Percentiles rank a stretch among this genome's conserved stretches.
phyloP scores from a whole-genome alignment of 129 eudicot species.

The Pulicaria dysenterica region DNA sequence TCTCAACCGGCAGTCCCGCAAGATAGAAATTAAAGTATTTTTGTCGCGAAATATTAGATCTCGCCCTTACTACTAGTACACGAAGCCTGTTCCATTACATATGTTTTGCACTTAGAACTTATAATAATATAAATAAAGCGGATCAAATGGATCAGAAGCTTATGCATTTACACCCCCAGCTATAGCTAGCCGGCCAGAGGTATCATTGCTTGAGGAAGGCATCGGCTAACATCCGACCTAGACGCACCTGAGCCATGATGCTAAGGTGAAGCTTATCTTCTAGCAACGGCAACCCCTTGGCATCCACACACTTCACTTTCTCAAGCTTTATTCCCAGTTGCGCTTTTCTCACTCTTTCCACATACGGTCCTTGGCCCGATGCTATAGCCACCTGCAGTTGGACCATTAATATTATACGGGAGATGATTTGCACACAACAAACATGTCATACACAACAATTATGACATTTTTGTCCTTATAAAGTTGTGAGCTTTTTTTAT shows the following conservation, averaged over 20 bases:
- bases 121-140: no score
- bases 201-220: conserved; percentile 40
- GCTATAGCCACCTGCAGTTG: conserved; percentile 65
- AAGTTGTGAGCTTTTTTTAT: no score
- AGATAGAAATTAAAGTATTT: no score
- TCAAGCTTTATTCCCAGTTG: conserved; percentile 53
- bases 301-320: conserved; percentile 70
- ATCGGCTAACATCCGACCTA: conserved; percentile 72
- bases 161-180: neutral
- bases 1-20: no score
- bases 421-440: no score
- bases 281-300: conserved; percentile 56
- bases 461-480: no score
- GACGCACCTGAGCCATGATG: conserved; percentile 62
- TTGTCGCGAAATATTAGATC: no score
- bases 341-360: conserved; percentile 63
- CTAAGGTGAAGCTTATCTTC: conserved; percentile 66
- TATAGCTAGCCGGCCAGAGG: neutral
- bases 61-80: no score
- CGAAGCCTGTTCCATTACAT: no score
- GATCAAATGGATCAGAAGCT: neutral
- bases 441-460: no score
- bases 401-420: conserved; percentile 4
- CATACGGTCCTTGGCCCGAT: conserved; percentile 62
- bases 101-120: no score